phyloP scores from a whole-genome alignment of 2,329 filamentous ascomycete genomes.

The Botrytis cinerea region DNA sequence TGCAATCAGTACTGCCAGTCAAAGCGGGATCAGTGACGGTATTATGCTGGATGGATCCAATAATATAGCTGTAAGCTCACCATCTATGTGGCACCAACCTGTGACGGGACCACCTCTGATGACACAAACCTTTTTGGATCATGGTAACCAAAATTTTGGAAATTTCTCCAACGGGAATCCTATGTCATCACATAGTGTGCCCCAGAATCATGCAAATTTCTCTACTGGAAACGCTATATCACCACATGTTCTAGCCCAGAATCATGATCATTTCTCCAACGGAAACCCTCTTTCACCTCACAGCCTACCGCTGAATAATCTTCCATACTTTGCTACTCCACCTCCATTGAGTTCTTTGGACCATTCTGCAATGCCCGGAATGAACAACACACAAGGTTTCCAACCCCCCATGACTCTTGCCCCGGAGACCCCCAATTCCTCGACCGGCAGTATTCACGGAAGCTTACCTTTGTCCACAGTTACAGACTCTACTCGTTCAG shows the following conservation, averaged over 20 bases:
- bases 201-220: slow-evolving; percentile 59
- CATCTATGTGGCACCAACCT: slow-evolving; percentile 68
- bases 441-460: slow-evolving; percentile 59
- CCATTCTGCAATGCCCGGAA: slow-evolving; percentile 68
- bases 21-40: slow-evolving; percentile 80
- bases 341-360: slow-evolving; percentile 75
- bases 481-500: slow-evolving; percentile 63
- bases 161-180: slow-evolving; percentile 73
- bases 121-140: slow-evolving; percentile 67
- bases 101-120: slow-evolving; percentile 70
- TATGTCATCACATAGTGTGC: slow-evolving; percentile 59
- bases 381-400: slow-evolving; percentile 57
- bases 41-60: slow-evolving; percentile 83
- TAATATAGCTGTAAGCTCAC: slow-evolving; percentile 56
- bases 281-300: slow-evolving; percentile 64
- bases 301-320: slow-evolving; percentile 70
- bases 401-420: slow-evolving; percentile 68
- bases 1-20: slow-evolving; percentile 91
- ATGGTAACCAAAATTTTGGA: slow-evolving; percentile 72
- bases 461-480: slow-evolving; percentile 63
- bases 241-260: slow-evolving; percentile 52
- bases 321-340: slow-evolving; percentile 78
- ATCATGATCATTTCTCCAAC: slow-evolving; percentile 76
- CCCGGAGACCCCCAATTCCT: slow-evolving; percentile 73
- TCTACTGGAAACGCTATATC: slow-evolving; percentile 72